phyloP scores from a whole-genome alignment of 148 eudicot species.

The Fallopia convolvulus region DNA sequence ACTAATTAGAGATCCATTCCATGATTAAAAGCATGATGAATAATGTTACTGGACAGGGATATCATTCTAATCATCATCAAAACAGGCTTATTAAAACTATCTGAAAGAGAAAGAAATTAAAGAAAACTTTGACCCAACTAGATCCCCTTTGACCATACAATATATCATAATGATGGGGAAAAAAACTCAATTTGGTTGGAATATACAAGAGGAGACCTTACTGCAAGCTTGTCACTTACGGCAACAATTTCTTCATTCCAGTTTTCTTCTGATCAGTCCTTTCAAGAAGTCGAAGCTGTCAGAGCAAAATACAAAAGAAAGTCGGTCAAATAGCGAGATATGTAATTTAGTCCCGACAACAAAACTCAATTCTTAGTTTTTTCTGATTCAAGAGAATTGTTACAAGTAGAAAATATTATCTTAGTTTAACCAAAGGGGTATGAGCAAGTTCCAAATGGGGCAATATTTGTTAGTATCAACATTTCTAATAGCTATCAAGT shows the following conservation, averaged over 20 bases:
- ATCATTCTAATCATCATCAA: background rate
- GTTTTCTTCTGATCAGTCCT: constrained; percentile 72
- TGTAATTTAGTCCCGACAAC: background rate
- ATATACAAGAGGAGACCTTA: too few relatives aligned
- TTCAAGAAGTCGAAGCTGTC: constrained; percentile 92
- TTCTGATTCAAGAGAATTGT: too few relatives aligned
- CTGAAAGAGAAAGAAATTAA: background rate
- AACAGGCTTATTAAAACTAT: background rate
- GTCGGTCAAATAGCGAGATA: background rate
- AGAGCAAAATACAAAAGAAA: constrained; percentile 10
- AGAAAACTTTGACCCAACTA: background rate
- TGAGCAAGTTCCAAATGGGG: too few relatives aligned
- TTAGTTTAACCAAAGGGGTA: too few relatives aligned
- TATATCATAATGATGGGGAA: background rate
- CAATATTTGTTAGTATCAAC: too few relatives aligned
- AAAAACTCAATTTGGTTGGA: background rate
- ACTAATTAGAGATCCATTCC: too few relatives aligned
- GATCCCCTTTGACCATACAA: background rate
- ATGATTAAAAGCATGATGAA: background rate
- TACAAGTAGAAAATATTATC: too few relatives aligned
- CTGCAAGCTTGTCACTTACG: background rate
- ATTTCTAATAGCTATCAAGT: too few relatives aligned
- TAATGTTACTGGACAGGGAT: background rate
- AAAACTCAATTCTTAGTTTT: too few relatives aligned
- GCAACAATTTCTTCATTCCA: constrained; percentile 26